Evolutionary conservation across 2,329 filamentous ascomycete species (phyloP), one percentile per base, ranked within the genome.

Genomic region (Tolypocladium guangdongense): DNA sequence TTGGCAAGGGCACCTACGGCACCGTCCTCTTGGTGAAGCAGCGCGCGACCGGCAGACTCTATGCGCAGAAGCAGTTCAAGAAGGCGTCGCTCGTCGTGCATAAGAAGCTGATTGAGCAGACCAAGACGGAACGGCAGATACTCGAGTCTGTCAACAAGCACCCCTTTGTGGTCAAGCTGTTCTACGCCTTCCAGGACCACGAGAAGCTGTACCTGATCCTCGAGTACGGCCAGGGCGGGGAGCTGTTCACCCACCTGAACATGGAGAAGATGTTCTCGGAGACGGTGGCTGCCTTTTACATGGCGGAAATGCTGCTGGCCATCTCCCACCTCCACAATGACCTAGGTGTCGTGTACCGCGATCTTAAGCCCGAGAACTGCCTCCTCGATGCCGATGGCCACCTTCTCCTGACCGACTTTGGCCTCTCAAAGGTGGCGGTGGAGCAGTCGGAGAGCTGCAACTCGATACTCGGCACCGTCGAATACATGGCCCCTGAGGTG

Each of bases 401-500:
- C 67, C 80, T 99, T 1, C 82, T 99, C 5, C 80, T 99, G 32
- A 97, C 95, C 1, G 95, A 99, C 69, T 99, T 99, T 67, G 93
- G 93, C 5, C 81, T 99, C 20, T 95, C 89, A 72, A 99, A 99
- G 71, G 93, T 97, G 35, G 86, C 91, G 1, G 80, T 93, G 18
- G 85, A 90, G 54, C 63, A 65, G 22, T 62, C 64, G 4, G 83
- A 83, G 43, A 74, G 68, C 53, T 96, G 92, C 77, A 89, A 90
- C 71, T 96, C 90, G 43, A 87, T 96, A 59, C 82, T 96, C 11
- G 93, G 93, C 50, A 99, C 93, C 0, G 86, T 96, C 55, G 93
- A 97, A 68, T 99, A 99, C 78, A 99, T 99, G 93, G 95, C 93
- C 0, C 93, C 93, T 1, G 93, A 99, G 71, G 88, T 99, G 51